A percentile compares a stretch with the other conserved stretches of the same genome.
phyloP scores from a whole-genome alignment of 129 eudicot species.

The Flaveria bidentis region DNA sequence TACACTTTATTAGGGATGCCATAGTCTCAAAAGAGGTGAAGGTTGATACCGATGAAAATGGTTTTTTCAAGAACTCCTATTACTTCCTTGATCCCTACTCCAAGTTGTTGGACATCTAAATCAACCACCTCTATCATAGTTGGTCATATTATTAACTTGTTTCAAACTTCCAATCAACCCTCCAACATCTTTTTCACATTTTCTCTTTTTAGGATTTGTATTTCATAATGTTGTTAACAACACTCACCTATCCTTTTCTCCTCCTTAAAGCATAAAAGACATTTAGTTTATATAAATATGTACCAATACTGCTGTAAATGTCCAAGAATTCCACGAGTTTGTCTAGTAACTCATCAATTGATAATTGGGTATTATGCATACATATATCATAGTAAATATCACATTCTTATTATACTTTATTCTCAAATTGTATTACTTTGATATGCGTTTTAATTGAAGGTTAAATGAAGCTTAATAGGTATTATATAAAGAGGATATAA shows the following conservation, averaged over 20 bases:
- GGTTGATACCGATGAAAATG: not conserved
- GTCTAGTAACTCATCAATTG: conserved; percentile 34
- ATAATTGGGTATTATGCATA: too few relatives aligned
- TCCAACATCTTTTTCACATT: conserved; percentile 38
- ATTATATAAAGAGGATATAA: too few relatives aligned
- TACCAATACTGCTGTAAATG: conserved; percentile 28
- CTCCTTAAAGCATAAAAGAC: conserved; percentile 47
- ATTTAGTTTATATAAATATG: conserved; percentile 34
- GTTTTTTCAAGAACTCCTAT: conserved; percentile 37
- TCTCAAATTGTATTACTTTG: too few relatives aligned
- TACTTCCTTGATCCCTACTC: conserved; percentile 28
- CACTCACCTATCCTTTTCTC: conserved; percentile 35
- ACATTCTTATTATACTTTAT: too few relatives aligned
- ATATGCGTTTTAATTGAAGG: too few relatives aligned
- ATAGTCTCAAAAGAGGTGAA: too few relatives aligned
- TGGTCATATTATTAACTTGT: conserved; percentile 34
- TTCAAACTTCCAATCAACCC: conserved; percentile 41
- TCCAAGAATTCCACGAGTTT: conserved; percentile 38
- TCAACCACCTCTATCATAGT: conserved; percentile 3
- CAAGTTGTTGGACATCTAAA: conserved; percentile 22
- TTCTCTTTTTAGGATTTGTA: conserved; percentile 48
- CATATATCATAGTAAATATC: too few relatives aligned
- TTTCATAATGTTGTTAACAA: conserved; percentile 21
- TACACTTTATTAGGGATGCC: too few relatives aligned
- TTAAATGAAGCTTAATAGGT: too few relatives aligned